Evolutionary conservation across 257 asterid genomes (phyloP), one percentile per base, ranked within the genome.

Genomic region (Gentiana dahurica): DNA sequence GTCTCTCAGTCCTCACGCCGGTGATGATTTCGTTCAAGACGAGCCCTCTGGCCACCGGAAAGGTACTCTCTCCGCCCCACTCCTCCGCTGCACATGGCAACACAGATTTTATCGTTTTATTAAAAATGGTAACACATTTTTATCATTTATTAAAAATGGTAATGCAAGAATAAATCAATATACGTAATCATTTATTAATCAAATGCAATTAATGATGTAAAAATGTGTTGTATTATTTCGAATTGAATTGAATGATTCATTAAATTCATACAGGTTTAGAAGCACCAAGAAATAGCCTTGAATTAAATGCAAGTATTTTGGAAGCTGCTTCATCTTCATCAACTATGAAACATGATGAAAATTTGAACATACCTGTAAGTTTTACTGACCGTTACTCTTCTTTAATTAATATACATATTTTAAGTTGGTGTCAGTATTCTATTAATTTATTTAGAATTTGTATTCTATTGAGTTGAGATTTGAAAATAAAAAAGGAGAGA

Each of bases 241-340:
- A 3, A 0, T 41, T 41, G 6, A 41, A 41, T 10, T 41, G 46
- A 10, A 7, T 1, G 1, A 0, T 41, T 37, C 55, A 48, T 38
- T 6, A 37, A 2, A 34, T 10, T 12, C 54, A 65, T 76, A 77
- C 79, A 84, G 96, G 95, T 35, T 60, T 84, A 7, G 91, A 82
- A 63, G 96, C 95, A 44, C 98, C 95, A 56, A 84, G 98, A 63
- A 90, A 87, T 73, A 90, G 95, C 70, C 70, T 87, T 89, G 98
- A 90, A 49, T 10, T 73, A 39, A 86, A 69, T 34, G 81, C 73
- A 55, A 58, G 77, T 46, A 13, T 41, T 58, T 56, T 63, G 49
- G 60, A 72, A 48, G 63, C 69, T 37, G 59, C 68, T 57, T 10
- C 52, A 1, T 57, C n/a, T 5, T 32, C 61, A 43, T 43, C 49